Percentiles rank a stretch among this genome's conserved stretches.
Evolutionary conservation across 2,329 filamentous ascomycete species (phyloP).

Genomic region (Myriosclerotinia curreyana): DNA sequence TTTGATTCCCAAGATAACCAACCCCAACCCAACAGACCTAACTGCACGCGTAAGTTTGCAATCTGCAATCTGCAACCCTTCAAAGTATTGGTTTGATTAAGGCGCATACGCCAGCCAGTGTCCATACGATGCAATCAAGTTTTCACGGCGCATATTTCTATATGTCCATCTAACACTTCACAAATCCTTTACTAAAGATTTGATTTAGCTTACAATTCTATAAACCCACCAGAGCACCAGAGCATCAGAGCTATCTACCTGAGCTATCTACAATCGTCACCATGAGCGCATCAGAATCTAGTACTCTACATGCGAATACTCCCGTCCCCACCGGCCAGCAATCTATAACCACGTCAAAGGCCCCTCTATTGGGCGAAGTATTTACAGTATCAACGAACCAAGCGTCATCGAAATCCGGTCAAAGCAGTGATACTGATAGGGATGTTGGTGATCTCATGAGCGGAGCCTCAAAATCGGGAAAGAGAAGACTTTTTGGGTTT

Average conservation of each 20-base stretch:
- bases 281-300: conserved; percentile 38
- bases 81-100: conserved; percentile 30
- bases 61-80: background rate
- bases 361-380: conserved; percentile 39
- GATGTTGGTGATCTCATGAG: conserved; percentile 32
- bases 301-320: conserved; percentile 35
- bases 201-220: background rate
- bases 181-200: conserved; percentile 5
- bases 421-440: conserved; percentile 34
- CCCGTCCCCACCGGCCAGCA: conserved; percentile 31
- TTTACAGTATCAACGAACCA: conserved; percentile 35
- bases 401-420: conserved; percentile 29
- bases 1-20: conserved; percentile 5
- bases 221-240: too few relatives aligned
- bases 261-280: conserved; percentile 7
- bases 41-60: conserved; percentile 31
- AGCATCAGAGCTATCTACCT: too few relatives aligned
- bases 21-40: too few relatives aligned
- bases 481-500: conserved; percentile 58
- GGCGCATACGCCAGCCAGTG: conserved; percentile 23
- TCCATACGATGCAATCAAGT: conserved; percentile 21
- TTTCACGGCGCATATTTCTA: conserved; percentile 26
- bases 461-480: conserved; percentile 48
- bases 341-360: conserved; percentile 31
- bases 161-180: conserved; percentile 18